These are phyloP conservation scores for Neoarthrinium moseri DNA, from an alignment of 2,329 filamentous ascomycete species.

Conservation along the genomic window DNA sequence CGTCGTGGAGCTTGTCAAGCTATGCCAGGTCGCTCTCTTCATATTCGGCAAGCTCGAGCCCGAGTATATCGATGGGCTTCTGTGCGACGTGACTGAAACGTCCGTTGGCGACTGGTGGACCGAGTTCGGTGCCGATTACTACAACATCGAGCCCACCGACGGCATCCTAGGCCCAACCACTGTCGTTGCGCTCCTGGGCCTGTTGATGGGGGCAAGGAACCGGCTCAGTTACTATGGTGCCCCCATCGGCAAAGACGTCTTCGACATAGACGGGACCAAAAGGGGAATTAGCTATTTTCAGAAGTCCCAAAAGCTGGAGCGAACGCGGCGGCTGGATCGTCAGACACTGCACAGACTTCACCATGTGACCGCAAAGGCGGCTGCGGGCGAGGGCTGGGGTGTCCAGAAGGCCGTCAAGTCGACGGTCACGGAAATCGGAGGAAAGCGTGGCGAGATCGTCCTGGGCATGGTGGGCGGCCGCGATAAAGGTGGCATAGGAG, in stretches of 20 bases:
- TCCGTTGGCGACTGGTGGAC: conserved; percentile 96
- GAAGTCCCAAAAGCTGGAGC: conserved; percentile 78
- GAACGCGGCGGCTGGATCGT: conserved; percentile 76
- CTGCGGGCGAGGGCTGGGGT: conserved; percentile 84
- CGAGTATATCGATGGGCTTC: conserved; percentile 85
- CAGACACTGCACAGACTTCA: conserved; percentile 81
- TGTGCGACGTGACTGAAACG: conserved; percentile 90
- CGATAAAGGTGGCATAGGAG: conserved; percentile 86
- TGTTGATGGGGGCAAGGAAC: conserved; percentile 87
- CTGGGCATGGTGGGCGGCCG: conserved; percentile 89
- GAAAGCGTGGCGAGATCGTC: conserved; percentile 90
- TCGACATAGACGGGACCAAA: conserved; percentile 81
- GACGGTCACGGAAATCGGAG: conserved; percentile 88
- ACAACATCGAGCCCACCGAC: conserved; percentile 89
- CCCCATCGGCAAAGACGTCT: conserved; percentile 85
- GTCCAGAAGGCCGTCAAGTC: conserved; percentile 94
- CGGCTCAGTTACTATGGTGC: conserved; percentile 81
- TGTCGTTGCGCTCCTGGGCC: conserved; percentile 81
- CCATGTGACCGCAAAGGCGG: conserved; percentile 82
- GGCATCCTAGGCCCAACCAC: conserved; percentile 91
- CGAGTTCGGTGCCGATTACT: conserved; percentile 87
- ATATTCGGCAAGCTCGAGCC: conserved; percentile 85
- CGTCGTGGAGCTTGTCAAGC: conserved; percentile 84
- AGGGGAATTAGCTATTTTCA: conserved; percentile 86
- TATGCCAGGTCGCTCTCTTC: conserved; percentile 86